A percentile compares a stretch with the other conserved stretches of the same genome.
Conservation (phyloP, 177 flowering plant genomes). For the Telopea speciosissima region DNA sequence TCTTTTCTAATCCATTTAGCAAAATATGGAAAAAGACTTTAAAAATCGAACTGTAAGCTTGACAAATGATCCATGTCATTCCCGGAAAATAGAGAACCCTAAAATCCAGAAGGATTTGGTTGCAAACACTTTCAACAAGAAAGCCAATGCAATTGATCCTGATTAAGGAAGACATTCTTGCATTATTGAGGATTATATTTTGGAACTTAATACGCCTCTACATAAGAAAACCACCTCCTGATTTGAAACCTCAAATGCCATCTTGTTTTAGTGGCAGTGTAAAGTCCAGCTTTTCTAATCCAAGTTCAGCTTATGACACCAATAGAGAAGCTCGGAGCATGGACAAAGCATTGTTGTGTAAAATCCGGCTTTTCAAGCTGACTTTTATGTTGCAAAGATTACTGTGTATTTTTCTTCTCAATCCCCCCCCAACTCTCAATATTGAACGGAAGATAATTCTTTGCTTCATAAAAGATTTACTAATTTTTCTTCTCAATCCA, state of each 20-base stretch:
- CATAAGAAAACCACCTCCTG: conserved; percentile 8
- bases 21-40: too few relatives aligned
- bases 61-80: conserved; percentile 9
- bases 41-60: conserved; percentile 13
- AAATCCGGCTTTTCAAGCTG: conserved; percentile 12
- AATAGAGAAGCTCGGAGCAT: conserved; percentile 10
- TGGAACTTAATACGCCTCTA: conserved; percentile 9
- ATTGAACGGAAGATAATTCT: too few relatives aligned
- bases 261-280: conserved; percentile 6
- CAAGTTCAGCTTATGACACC: conserved; percentile 10
- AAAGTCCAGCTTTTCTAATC: conserved; percentile 12
- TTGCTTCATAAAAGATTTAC: too few relatives aligned
- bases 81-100: conserved; percentile 9
- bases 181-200: conserved; percentile 17
- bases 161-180: conserved; percentile 15
- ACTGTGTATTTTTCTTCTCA: too few relatives aligned
- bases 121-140: conserved; percentile 9
- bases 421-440: too few relatives aligned
- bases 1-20: too few relatives aligned
- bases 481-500: too few relatives aligned
- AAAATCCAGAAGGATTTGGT: conserved; percentile 10
- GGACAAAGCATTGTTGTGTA: conserved; percentile 1
- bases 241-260: conserved; percentile 11
- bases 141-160: conserved; percentile 6
- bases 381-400: too few relatives aligned